Evolutionary conservation across 345 rosid species (phyloP).

Genomic region (Capsella bursapastoris): DNA sequence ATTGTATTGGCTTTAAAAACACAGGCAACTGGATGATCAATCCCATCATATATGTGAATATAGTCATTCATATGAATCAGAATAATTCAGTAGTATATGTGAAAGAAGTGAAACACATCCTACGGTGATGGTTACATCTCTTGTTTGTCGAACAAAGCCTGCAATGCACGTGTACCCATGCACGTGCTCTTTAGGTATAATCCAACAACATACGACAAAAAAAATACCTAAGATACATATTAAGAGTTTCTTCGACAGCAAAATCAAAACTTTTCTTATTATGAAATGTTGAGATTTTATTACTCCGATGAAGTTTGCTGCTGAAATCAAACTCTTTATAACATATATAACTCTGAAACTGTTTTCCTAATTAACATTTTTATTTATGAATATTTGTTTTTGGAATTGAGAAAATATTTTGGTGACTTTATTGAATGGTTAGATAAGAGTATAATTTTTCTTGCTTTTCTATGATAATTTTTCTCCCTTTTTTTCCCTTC

Average conservation of each 20-base stretch:
- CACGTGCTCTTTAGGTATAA: conserved; percentile 65
- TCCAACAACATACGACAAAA: conserved; percentile 75
- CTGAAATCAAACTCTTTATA: not conserved
- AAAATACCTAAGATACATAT: conserved; percentile 27
- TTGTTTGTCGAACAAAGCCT: conserved; percentile 46
- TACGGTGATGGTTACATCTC: conserved; percentile 40
- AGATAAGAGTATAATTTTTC: conserved; percentile 42
- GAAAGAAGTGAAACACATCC: conserved; percentile 34
- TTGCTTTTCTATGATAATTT: conserved; percentile 14
- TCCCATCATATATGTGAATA: not conserved
- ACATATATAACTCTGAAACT: not conserved
- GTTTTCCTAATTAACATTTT: not conserved
- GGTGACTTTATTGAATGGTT: conserved; percentile 52
- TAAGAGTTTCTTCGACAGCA: conserved; percentile 55
- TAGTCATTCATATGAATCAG: not conserved
- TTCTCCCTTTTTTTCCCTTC: conserved; percentile 22
- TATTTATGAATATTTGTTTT: not conserved
- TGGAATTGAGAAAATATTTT: conserved; percentile 27
- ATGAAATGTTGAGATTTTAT: not conserved
- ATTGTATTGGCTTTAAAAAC: not conserved
- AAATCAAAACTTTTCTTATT: conserved; percentile 7
- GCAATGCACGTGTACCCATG: conserved; percentile 55
- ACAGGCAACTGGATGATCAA: not conserved
- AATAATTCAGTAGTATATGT: not conserved
- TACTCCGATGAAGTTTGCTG: not conserved